These are phyloP conservation scores for Guyanaporus albipodus DNA, from an alignment of 768 basidiomycete species.

Conservation along the genomic window DNA sequence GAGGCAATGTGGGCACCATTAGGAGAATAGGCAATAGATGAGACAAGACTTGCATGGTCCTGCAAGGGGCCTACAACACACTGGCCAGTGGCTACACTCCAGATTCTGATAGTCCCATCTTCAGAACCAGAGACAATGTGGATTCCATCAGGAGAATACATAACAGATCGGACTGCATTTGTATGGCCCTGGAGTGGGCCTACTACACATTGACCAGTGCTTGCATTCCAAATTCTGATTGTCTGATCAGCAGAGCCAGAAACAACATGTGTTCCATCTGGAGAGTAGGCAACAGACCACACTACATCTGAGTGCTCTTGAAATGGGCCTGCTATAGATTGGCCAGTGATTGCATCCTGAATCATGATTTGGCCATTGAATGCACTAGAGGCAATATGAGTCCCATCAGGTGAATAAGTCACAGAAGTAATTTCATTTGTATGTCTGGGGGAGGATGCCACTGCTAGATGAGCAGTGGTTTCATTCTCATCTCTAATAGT, in stretches of 20 bases:
- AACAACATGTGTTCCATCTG: conserved; percentile 11
- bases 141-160: conserved; percentile 23
- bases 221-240: conserved; percentile 17
- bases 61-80: conserved; percentile 4
- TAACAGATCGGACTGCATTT: neutral
- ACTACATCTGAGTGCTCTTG: neutral
- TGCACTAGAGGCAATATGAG: conserved; percentile 21
- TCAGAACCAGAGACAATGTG: conserved; percentile 16
- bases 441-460: no score
- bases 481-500: no score
- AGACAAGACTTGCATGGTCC: conserved; percentile 4
- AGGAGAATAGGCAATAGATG: conserved; percentile 23
- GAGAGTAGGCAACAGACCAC: conserved; percentile 10
- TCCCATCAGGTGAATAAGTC: conserved; percentile 18
- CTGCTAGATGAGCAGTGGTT: no score
- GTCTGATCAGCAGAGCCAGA: conserved; percentile 6
- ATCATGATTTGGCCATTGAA: conserved; percentile 8
- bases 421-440: neutral
- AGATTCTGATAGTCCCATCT: conserved; percentile 17
- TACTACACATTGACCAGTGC: conserved; percentile 5
- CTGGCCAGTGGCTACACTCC: conserved; percentile 13
- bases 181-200: conserved; percentile 9
- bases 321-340: neutral
- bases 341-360: conserved; percentile 16
- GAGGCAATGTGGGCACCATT: conserved; percentile 24